Base-by-base conservation (phyloP, 768 basidiomycete species). In the Porphyrellus cyaneotinctus region DNA sequence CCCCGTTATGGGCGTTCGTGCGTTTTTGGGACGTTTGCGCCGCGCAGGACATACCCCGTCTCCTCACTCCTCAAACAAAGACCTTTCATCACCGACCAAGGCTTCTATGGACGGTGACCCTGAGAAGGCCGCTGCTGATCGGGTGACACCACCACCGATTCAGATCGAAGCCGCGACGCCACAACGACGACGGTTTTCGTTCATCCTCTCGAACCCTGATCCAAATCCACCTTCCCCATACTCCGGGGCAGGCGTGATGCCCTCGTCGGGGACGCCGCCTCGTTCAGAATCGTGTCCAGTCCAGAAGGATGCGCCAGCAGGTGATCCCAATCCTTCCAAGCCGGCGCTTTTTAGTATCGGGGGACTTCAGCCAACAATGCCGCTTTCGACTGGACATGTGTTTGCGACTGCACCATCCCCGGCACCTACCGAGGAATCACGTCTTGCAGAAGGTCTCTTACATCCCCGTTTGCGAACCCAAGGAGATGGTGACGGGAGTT, bases 171-270 rank as follows among this genome's bases (percentile, higher is more conserved):
- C 37, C 20, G 53, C 62, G 24, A 68, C 58, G 1, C 57, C 58
- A 7, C 54, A 33, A 0, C 66, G 57, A 52, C 56, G 55, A 10
- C 64, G 49, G 43, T 61, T 60, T 51, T 68, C 66, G 3, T 70
- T 67, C 45, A 54, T 69, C 18, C 69, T 69, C 15, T 69, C 67
- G 8, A 69, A 69, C 36, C 68, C 67, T 24, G 69, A 69, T 45
- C 57, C 59, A n/a, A 54, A 52, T 15, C 58, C 58, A n/a, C 41
- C 60, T 30, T 61, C 66, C 13, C 64, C 56, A 1, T 53, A 51
- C 37, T 51, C 58, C 38, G 55, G 54, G 15, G 45, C n/a, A 13
- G 39, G 24, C 2, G 18, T 42, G n/a, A 18, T 38, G 5, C 36
- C 44, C 4, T 12, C 48, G 26, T 20, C 35, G 26, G 52, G 43